Evolutionary conservation across 495 filamentous ascomycete genomes (phyloP), one percentile per base, ranked within the genome.

Genomic region (Podospora appendiculata): DNA sequence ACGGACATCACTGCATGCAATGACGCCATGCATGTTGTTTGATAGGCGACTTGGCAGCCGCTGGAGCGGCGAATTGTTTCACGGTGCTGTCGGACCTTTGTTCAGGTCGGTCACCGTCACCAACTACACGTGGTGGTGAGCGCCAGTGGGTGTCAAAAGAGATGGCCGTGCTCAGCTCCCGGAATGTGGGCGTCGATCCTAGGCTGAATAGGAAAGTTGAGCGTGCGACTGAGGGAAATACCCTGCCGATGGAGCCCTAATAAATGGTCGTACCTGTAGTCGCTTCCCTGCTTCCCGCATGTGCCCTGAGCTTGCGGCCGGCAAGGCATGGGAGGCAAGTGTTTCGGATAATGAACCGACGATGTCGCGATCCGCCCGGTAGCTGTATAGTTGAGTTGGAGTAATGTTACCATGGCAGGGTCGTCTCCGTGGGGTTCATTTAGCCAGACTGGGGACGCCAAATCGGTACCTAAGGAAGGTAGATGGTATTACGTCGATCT

Each of bases 271-370:
- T 48, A 44, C 45, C 45, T 41, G 39, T 48, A 25, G 43, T 47
- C 19, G 17, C 43, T 13, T n/a, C 14, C 16, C 11, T 39, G 40
- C n/a, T 36, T 16, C 46, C 41, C 48, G 6, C 41, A 18, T 51
- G 19, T n/a, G 19, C 47, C 54, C 44, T 41, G 48, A 44, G 39
- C 47, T 54, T 54, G 46, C 11, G 43, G 50, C 46, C 47, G 53
- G 50, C 50, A 43, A n/a, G 41, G 12, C 12, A 32, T 11, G 13
- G 13, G 47, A 16, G 14, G 46, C 40, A 19, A 36, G 54, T 42
- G 51, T 55, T 53, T 61, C 59, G 59, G 59, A 52, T 61, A 54
- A 58, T 58, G 56, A 61, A 49, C 58, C 54, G 54, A 57, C 41
- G 9, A 40, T 41, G 41, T 52, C 44, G 16, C 38, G 44, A 41